Base-by-base conservation (phyloP, 805 yeast species). In the Candida sanyiensis region DNA sequence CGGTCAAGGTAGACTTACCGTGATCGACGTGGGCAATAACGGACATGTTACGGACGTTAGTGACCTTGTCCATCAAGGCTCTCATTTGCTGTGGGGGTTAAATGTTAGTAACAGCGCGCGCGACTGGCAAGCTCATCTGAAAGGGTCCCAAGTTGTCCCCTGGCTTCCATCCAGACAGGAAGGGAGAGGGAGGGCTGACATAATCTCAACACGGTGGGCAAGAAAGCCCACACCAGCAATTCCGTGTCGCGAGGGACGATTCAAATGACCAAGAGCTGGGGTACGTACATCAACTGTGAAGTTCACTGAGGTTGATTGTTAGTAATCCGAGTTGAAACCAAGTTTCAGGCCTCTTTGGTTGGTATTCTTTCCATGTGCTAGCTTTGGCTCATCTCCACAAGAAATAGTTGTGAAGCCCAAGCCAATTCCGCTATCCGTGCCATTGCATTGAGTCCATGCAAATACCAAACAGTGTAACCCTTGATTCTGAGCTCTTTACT, bases 21-120 rank as follows among this genome's bases (percentile, higher is more conserved):
- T 93, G 98, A 81, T 90, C 98, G 84, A 90, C 97, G 80, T 90
- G 98, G 66, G 98, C 98, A 83, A 93, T 93, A 73, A 90, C 98
- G 73, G 97, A 90, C 95, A 90, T 93, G 94, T 93, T 93, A 80
- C 98, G 96, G 67, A 93, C 97, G 70, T 90, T 90, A 73, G 97
- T 83, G 79, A 89, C 96, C 75, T 83, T 83, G 94, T 93, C 97
- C 98, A 90, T 90, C 74, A 90, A 82, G 67, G 73, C 88, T 77
- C 98, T 95, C 83, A 93, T 90, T 77, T 93, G 97, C 73, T 70
- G 55, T 11, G 16, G 20, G 21, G 23, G 26, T 20, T n/a, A 19
- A 22, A 26, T 25, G 54, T 50, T 50, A 50, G 54, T 50, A 48
- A n/a, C n/a, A n/a, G n/a, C n/a, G n/a, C n/a, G n/a, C n/a, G n/a